These are phyloP conservation scores for Penicillium sp. DNA, from an alignment of 2,329 filamentous ascomycete species.

Conservation along the genomic window DNA sequence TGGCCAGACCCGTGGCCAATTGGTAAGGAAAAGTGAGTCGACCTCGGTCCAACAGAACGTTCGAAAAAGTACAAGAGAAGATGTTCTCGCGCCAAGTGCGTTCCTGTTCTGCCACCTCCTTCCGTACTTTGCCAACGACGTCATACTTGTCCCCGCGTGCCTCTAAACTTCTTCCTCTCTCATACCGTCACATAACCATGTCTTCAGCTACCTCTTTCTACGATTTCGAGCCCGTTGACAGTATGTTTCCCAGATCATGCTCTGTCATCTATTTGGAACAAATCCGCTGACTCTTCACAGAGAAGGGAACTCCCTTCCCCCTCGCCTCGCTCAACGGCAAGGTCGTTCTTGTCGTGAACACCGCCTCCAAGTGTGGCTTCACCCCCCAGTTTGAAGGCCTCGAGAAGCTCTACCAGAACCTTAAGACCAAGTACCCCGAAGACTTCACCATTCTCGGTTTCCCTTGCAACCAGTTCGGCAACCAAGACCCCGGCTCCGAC, in stretches of 20 bases:
- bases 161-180: background rate
- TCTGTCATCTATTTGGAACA: background rate
- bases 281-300: slow-evolving; percentile 44
- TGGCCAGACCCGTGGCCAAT: slow-evolving; percentile 18
- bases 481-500: slow-evolving; percentile 82
- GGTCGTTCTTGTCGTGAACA: slow-evolving; percentile 95
- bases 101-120: slow-evolving; percentile 1
- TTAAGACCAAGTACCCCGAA: slow-evolving; percentile 69
- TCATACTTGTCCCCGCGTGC: slow-evolving; percentile 13
- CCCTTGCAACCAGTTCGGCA: slow-evolving; percentile 96
- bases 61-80: slow-evolving; percentile 12
- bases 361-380: slow-evolving; percentile 97
- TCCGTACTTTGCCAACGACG: slow-evolving; percentile 15
- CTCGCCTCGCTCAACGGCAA: slow-evolving; percentile 79
- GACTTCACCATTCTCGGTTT: slow-evolving; percentile 90
- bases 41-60: slow-evolving; percentile 10
- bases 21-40: slow-evolving; percentile 15
- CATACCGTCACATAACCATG: slow-evolving; percentile 41
- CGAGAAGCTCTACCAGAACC: slow-evolving; percentile 81
- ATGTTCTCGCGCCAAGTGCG: slow-evolving; percentile 3
- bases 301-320: slow-evolving; percentile 71
- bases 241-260: slow-evolving; percentile 40
- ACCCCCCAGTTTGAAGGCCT: slow-evolving; percentile 92
- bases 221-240: slow-evolving; percentile 61
- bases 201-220: slow-evolving; percentile 60